Base-by-base conservation (phyloP, 225 moss, liverwort and hornwort genomes). In the Sphagnum contortum region DNA sequence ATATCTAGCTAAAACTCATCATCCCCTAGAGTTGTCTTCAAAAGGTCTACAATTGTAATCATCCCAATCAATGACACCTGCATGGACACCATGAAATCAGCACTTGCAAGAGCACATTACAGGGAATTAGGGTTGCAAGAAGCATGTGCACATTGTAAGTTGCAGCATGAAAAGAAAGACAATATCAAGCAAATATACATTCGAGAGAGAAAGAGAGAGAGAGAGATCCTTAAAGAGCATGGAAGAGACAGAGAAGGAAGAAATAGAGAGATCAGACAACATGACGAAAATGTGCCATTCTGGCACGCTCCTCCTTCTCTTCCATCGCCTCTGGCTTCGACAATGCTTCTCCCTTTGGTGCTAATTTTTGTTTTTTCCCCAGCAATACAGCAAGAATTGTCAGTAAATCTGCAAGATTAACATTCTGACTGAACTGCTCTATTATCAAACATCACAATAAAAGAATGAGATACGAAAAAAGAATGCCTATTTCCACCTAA, bases 61-160 rank as follows among this genome's bases (percentile, higher is more conserved):
- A 92, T 92, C 46, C 96, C 96, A 64, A 96, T 90, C 66, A 96
- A 96, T 48, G 96, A 92, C 44, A 92, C 92, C 92, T 96, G 83
- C 70, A 54, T 9, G 12, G 47, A 29, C 29, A 29, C 29, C 29
- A 29, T 29, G 29, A 29, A 29, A 29, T 29, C 29, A 29, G 29
- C 29, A 29, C 29, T 0, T 29, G 29, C 29, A 29, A 29, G 29
- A 29, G 29, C 29, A 29, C 29, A 29, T 29, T 29, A 29, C 29
- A 29, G 1, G 1, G 29, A 29, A 29, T 29, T 29, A 1, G 29
- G 29, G 29, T 29, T 29, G 29, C 29, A 29, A 29, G 29, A 29
- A 29, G 29, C 29, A 29, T 29, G 29, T 29, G 29, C 29, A 29
- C 1, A 29, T 1, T 29, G 29, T 13, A 61, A 61, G 59, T n/a